Base-by-base conservation (phyloP, 208 protist species). In the Entamoeba histolytica region DNA sequence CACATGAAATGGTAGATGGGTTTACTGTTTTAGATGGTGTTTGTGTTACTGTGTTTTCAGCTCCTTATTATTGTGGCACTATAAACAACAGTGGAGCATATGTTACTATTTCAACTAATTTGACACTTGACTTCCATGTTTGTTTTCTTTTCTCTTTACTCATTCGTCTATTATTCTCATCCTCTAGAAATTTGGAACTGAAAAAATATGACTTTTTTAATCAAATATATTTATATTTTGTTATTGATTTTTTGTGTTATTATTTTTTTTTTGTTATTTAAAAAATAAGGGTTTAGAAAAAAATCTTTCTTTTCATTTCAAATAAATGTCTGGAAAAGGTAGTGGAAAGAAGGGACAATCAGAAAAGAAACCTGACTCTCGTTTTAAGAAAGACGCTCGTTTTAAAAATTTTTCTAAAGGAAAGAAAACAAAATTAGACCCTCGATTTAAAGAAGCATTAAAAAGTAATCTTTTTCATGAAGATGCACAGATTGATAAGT, bases 1-100 rank as follows among this genome's bases (percentile, higher is more conserved):
- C 98, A 12, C 98, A 99, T 95, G 98, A 99, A 95, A 98, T 99
- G 3, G 98, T 99, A 4, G 98, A 99, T 92, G 61, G 61, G 7
- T 78, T 78, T 28, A 35, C 61, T 78, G 61, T 78, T 31, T 78
- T 78, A 28, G 98, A 99, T 92, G 98, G 98, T 5, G 99, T 99
- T 95, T 98, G 99, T 93, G 97, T 99, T 39, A 99, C 99, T 0
- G 95, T 99, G 14, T 99, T 99, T 95, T 99, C 97, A 2, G 99
- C 99, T 4, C 99, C 99, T 49, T 99, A 99, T 96, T 99, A 99
- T 95, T 99, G 98, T 96, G 98, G 93, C 92, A 98, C 99, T 95
- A 99, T 99, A 96, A 98, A 99, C 93, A 99, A 99, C 94, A 96
- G 98, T 44, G 99, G 98, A 23, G 98, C 98, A 35, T 78, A 78